These are phyloP conservation scores for Kwoniella bestiolae DNA, from an alignment of 768 basidiomycete species.

Conservation along the genomic window DNA sequence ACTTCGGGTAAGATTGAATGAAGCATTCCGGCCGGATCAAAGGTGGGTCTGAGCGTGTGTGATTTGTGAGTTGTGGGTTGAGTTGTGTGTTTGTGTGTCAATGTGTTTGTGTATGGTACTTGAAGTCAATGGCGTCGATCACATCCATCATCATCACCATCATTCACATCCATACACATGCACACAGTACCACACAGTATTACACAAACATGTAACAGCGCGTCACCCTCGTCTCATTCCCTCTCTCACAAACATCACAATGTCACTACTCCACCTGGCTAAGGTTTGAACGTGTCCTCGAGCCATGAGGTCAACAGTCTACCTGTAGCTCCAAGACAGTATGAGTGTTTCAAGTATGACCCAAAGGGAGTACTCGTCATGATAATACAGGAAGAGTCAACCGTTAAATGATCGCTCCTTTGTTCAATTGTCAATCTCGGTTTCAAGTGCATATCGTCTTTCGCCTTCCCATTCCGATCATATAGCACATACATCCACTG, in stretches of 20 bases:
- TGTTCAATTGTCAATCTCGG: background rate
- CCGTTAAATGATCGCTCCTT: background rate
- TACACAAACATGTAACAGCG: background rate
- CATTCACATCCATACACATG: background rate
- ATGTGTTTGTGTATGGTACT: background rate
- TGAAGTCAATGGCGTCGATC: background rate
- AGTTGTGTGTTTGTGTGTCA: background rate
- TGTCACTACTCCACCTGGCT: too few relatives aligned
- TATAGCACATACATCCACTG: background rate
- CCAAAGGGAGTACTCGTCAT: too few relatives aligned
- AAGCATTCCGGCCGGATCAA: background rate
- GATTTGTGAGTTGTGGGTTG: background rate
- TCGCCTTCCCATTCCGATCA: slow-evolving; percentile 4
- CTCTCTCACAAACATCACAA: background rate
- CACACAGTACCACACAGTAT: background rate
- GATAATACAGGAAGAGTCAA: too few relatives aligned
- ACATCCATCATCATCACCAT: background rate
- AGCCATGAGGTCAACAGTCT: too few relatives aligned
- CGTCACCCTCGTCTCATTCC: background rate
- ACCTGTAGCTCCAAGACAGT: too few relatives aligned
- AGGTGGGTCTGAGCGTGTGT: slow-evolving; percentile 5
- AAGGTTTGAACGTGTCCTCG: too few relatives aligned
- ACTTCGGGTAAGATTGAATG: background rate
- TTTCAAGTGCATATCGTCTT: background rate
- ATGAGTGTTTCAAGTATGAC: too few relatives aligned